phyloP scores from a whole-genome alignment of 2,329 filamentous ascomycete species.

The Calonectria pteridis region DNA sequence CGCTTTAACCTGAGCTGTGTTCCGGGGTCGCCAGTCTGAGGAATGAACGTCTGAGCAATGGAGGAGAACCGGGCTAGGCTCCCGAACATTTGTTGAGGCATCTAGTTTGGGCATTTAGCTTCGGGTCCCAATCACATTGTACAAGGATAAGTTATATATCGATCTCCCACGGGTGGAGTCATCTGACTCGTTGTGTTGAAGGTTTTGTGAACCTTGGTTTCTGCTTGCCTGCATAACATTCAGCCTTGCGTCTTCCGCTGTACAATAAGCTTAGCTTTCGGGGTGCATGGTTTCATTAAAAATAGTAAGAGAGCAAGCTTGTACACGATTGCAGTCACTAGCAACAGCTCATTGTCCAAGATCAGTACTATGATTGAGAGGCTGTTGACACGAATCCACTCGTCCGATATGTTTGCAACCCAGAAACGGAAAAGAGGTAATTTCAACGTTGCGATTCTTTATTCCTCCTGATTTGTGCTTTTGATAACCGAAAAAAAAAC shows the following conservation, averaged over 20 bases:
- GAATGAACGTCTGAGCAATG: not conserved
- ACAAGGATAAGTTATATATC: not conserved
- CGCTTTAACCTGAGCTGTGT: not conserved
- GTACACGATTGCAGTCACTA: not conserved
- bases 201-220: not conserved
- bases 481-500: not conserved
- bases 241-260: not conserved
- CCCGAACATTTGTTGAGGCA: not conserved
- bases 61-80: not conserved
- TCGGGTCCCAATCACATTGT: not conserved
- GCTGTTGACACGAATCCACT: not conserved
- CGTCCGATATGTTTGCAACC: not conserved
- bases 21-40: not conserved
- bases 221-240: not conserved
- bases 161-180: not conserved
- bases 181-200: not conserved
- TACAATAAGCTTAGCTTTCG: not conserved
- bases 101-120: not conserved
- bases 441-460: not conserved
- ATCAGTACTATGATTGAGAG: not conserved
- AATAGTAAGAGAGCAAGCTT: not conserved
- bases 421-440: not conserved
- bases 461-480: not conserved
- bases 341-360: not conserved
- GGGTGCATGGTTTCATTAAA: not conserved